Conservation (phyloP, 2,329 filamentous ascomycete species). For the Sphaerulina musiva region DNA sequence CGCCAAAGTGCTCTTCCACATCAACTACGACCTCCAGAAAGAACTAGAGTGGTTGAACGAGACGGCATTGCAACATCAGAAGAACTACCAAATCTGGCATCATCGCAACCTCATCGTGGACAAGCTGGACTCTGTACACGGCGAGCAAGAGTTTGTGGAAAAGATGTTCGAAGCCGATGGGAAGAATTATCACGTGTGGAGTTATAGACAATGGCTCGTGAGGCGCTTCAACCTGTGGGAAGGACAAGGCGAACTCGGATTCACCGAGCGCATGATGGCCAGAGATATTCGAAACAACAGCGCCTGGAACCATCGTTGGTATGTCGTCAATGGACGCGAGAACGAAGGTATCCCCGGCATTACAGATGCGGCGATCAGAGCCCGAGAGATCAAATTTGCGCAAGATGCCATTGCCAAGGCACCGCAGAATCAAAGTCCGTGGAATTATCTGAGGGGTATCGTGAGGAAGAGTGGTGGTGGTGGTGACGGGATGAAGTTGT, state of each 20-base stretch:
- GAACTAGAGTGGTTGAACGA: conserved; percentile 84
- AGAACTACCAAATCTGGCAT: conserved; percentile 98
- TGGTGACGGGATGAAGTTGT: conserved; percentile 36
- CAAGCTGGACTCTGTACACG: conserved; percentile 35
- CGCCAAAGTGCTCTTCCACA: conserved; percentile 65
- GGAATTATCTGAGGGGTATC: conserved; percentile 83
- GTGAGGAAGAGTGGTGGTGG: conserved; percentile 57
- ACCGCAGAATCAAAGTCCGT: conserved; percentile 89
- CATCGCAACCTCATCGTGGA: conserved; percentile 54
- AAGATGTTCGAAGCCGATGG: conserved; percentile 77
- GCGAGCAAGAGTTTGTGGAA: conserved; percentile 67
- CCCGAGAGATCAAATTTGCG: conserved; percentile 64
- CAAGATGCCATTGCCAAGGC: conserved; percentile 67
- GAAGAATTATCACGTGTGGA: conserved; percentile 99
- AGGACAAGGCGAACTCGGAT: conserved; percentile 53
- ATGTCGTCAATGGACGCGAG: conserved; percentile 67
- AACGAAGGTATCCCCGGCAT: conserved; percentile 33
- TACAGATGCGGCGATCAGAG: conserved; percentile 51
- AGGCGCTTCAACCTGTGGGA: conserved; percentile 53
- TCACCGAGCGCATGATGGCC: conserved; percentile 65
- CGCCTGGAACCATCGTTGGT: conserved; percentile 96
- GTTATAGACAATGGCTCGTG: conserved; percentile 77
- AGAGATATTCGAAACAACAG: conserved; percentile 91
- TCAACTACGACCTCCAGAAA: conserved; percentile 58
- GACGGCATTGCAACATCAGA: conserved; percentile 74